Conservation (phyloP, 352 stramenopile species). For the Thraustochytrium sp. region DNA sequence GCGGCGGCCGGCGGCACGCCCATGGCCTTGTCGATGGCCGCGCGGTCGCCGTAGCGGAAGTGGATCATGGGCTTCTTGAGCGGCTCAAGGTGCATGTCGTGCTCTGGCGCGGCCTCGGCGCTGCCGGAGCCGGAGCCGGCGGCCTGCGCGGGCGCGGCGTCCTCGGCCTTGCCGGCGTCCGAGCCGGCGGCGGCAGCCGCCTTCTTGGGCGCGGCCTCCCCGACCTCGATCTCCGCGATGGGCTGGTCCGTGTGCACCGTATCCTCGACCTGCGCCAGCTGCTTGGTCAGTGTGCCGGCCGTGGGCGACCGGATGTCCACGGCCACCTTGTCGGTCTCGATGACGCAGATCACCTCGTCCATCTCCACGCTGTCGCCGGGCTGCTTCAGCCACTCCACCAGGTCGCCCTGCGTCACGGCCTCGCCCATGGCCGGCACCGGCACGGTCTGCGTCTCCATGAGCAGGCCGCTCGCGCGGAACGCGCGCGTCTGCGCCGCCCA, state of each 20-base stretch:
- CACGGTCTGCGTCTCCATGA: neutral
- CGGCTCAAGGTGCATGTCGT: neutral
- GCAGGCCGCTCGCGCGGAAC: neutral
- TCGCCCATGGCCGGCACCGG: constrained; percentile 23
- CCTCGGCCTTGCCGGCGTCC: neutral
- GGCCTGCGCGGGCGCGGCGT: neutral
- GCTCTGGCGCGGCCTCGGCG: neutral
- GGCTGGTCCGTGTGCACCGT: constrained; percentile 34
- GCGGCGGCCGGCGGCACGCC: neutral
- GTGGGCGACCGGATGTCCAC: constrained; percentile 83
- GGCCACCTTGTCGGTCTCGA: constrained; percentile 98
- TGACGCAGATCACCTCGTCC: constrained; percentile 90
- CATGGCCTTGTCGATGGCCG: neutral
- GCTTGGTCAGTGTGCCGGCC: constrained; percentile 78
- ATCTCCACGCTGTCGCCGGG: constrained; percentile 85
- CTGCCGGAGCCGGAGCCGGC: neutral
- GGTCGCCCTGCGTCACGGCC: constrained; percentile 28
- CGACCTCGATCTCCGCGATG: constrained; percentile 22
- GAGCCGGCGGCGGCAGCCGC: neutral
- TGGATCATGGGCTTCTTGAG: constrained; percentile 22
- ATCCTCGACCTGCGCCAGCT: constrained; percentile 88
- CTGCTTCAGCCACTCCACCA: constrained; percentile 73
- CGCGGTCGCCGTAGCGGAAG: constrained; percentile 36
- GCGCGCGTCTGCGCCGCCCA: no score
- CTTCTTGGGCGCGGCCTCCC: neutral